Conservation (phyloP, 2,329 filamentous ascomycete species). For the Podosphaera aphanis region DNA sequence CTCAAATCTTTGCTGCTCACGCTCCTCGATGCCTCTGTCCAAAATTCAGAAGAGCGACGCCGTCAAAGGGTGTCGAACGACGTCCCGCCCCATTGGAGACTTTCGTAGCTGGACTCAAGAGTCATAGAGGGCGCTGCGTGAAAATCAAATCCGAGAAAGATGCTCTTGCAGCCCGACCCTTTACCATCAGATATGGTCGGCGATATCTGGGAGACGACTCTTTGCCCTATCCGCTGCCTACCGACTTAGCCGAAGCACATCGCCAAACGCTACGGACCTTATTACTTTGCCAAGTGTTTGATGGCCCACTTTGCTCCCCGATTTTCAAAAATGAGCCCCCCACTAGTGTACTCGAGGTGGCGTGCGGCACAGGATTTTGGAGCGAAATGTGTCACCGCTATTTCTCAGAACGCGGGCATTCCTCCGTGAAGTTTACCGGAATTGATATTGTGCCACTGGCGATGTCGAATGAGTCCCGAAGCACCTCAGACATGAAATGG, state of each 20-base stretch:
- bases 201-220: constrained; percentile 57
- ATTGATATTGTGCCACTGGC: constrained; percentile 55
- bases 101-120: neutral
- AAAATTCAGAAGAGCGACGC: neutral
- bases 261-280: constrained; percentile 68
- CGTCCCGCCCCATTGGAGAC: neutral
- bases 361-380: constrained; percentile 77
- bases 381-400: constrained; percentile 69
- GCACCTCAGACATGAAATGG: constrained; percentile 53
- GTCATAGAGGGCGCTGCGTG: neutral
- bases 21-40: neutral
- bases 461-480: constrained; percentile 15
- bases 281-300: constrained; percentile 59
- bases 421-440: constrained; percentile 54
- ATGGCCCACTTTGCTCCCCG: constrained; percentile 54
- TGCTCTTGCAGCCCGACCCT: constrained; percentile 22
- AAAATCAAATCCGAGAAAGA: neutral
- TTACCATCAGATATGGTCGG: constrained; percentile 53
- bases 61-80: neutral
- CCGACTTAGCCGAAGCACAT: constrained; percentile 69
- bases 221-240: constrained; percentile 62
- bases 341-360: constrained; percentile 58
- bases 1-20: neutral
- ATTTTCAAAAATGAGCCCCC: constrained; percentile 43
- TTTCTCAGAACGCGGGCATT: constrained; percentile 43